Evolutionary conservation across 2,329 filamentous ascomycete species (phyloP), one percentile per base, ranked within the genome.

Genomic region (Exophiala sp.): DNA sequence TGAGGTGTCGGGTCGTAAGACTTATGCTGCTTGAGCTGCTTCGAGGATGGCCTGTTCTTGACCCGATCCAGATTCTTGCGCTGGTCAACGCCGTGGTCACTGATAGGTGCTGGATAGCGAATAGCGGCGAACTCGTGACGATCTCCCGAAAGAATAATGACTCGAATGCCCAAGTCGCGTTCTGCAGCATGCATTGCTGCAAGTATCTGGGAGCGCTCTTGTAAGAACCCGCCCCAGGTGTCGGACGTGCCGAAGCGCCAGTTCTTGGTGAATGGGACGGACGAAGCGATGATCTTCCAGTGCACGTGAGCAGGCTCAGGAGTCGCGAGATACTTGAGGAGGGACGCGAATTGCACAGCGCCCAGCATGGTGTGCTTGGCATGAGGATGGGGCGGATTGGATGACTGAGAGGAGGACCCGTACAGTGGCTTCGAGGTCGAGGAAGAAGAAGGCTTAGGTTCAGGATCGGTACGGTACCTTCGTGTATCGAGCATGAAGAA

Each of bases 81-180:
- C 32, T 20, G 12, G 16, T 52, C 14, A 8, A 29, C 3, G 24
- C 24, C 7, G 24, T 29, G 24, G 5, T 29, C 24, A 29, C 24
- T 29, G 3, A 8, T 29, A 29, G 24, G 24, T 8, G 24, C 24
- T 29, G 82, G 82, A 64, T 85, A 86, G 0, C 86, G 84, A 0
- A 92, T 97, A 0, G 92, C 91, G 1, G 89, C 94, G 69, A 97
- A 97, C 70, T 99, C 94, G 67, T 99, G 94, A n/a, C 94, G 80
- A 66, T 99, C 94, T 1, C 94, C 94, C 12, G 88, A 94, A 9
- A 99, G 77, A 10, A 97, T 77, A 2, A 96, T 79, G 6, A 97
- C 85, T 20, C 91, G 89, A 5, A 87, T 76, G 5, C 89, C 88
- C 4, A 83, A 81, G 1, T 73, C 71, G 10, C 82, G 75, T n/a